Conservation (phyloP, 2,329 filamentous ascomycete species). For the Balansia obtecta region DNA sequence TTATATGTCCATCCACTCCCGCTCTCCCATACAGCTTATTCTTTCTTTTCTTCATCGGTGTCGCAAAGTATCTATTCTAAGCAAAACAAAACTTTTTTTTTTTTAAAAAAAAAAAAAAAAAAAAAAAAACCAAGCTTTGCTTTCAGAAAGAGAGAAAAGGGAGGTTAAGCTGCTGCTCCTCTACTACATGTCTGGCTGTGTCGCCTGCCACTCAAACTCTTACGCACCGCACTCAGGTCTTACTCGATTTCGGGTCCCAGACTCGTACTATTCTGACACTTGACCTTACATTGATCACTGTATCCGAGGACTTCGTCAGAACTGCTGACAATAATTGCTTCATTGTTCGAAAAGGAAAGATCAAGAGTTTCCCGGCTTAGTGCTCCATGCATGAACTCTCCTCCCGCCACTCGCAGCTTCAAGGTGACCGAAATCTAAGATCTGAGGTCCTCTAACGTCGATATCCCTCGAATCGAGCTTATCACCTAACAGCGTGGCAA, state of each 20-base stretch:
- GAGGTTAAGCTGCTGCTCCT: neutral
- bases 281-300: too few species aligned
- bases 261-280: too few species aligned
- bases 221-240: too few species aligned
- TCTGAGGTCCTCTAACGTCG: neutral
- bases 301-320: too few species aligned
- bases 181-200: neutral
- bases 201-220: neutral
- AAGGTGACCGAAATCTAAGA: neutral
- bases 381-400: too few species aligned
- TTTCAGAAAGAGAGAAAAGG: neutral
- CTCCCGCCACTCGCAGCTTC: too few species aligned
- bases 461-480: neutral
- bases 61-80: neutral
- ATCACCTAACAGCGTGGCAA: neutral
- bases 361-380: too few species aligned
- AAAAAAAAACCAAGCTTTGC: too few species aligned
- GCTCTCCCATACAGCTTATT: constrained; percentile 11
- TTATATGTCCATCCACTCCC: constrained; percentile 24
- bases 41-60: constrained; percentile 7
- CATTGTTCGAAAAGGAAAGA: too few species aligned
- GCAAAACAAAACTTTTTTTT: neutral
- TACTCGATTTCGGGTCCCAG: too few species aligned
- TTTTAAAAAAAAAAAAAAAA: too few species aligned
- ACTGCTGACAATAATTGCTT: too few species aligned